Evolutionary conservation across 2,329 filamentous ascomycete species (phyloP).

Genomic region (Aureobasidium sp.): DNA sequence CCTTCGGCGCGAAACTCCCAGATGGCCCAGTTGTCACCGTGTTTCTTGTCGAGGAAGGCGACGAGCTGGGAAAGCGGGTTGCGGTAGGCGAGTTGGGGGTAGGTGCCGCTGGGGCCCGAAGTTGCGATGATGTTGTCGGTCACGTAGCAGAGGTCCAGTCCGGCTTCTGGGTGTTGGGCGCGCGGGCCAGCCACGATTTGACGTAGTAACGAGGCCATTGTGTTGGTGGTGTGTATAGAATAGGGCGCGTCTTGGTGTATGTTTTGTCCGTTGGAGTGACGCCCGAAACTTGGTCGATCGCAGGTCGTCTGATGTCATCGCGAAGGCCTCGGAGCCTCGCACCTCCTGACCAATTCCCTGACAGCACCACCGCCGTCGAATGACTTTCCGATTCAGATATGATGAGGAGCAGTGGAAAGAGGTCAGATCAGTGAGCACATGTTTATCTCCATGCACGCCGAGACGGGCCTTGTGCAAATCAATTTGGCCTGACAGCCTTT

Average conservation of each 20-base stretch:
- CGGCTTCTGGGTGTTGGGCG: slow-evolving; percentile 74
- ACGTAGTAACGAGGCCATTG: slow-evolving; percentile 66
- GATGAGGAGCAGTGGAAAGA: neutral
- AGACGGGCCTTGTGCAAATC: neutral
- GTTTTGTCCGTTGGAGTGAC: neutral
- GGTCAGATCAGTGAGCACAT: neutral
- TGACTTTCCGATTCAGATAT: neutral
- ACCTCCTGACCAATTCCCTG: neutral
- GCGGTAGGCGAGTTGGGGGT: slow-evolving; percentile 85
- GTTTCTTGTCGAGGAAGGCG: slow-evolving; percentile 77
- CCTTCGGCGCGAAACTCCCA: slow-evolving; percentile 98
- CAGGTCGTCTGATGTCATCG: neutral
- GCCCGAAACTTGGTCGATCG: neutral
- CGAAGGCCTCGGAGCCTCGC: neutral
- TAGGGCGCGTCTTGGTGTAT: neutral
- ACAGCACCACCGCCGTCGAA: neutral
- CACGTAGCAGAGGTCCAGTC: slow-evolving; percentile 92
- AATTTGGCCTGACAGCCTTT: neutral
- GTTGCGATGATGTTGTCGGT: slow-evolving; percentile 71
- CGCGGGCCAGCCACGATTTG: slow-evolving; percentile 88
- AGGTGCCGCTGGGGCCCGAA: slow-evolving; percentile 82
- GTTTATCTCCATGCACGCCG: neutral
- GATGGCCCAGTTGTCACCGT: slow-evolving; percentile 80
- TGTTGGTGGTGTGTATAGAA: neutral
- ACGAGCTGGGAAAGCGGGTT: slow-evolving; percentile 87